Percentiles rank a stretch among this genome's conserved stretches.
phyloP scores from a whole-genome alignment of 2,329 filamentous ascomycete genomes.

The Calonectria hongkongensis region DNA sequence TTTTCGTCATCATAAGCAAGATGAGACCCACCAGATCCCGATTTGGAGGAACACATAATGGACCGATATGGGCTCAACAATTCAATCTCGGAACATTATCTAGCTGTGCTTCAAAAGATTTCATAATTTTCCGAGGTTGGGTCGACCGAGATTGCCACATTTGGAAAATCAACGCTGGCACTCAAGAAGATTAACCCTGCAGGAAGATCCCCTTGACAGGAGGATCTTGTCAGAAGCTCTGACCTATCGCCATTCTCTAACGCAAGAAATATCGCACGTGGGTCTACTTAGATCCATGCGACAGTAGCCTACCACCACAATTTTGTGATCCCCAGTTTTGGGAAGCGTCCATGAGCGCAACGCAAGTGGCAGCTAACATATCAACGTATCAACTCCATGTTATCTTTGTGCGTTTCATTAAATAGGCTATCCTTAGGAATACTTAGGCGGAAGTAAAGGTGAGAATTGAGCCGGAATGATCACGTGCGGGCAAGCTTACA shows the following conservation, averaged over 20 bases:
- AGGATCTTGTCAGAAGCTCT: neutral
- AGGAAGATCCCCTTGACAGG: neutral
- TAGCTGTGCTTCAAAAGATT: neutral
- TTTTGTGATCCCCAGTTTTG: too few species aligned
- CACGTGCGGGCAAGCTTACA: neutral
- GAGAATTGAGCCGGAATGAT: neutral
- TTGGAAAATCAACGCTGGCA: neutral
- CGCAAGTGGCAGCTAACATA: too few species aligned
- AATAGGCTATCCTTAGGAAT: neutral
- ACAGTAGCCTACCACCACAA: too few species aligned
- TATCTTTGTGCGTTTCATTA: neutral
- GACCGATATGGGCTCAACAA: too few species aligned
- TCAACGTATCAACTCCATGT: too few species aligned
- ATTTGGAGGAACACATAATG: too few species aligned
- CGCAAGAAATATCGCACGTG: neutral
- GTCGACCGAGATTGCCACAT: neutral
- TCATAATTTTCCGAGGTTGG: neutral
- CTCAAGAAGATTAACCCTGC: neutral
- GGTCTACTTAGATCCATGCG: too few species aligned
- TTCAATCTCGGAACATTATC: neutral
- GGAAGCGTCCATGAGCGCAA: too few species aligned
- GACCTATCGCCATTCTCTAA: neutral
- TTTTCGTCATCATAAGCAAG: too few species aligned
- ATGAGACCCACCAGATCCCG: too few species aligned
- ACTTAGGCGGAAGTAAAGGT: too few species aligned